Conservation (phyloP, 2,329 filamentous ascomycete species). For the Stachybotrys chartarum region DNA sequence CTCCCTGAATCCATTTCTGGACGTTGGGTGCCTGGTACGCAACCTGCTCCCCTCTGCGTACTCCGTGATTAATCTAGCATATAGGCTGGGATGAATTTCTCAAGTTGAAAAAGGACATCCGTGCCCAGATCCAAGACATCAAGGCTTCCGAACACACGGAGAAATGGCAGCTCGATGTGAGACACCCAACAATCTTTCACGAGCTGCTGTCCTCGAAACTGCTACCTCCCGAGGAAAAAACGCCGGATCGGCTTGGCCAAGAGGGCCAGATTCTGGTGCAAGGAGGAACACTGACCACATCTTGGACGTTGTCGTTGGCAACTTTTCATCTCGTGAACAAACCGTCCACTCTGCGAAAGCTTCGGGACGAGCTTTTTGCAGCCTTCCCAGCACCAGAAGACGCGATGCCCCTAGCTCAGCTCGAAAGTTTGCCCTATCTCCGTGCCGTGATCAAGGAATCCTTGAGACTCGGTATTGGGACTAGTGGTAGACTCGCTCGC, state of each 20-base stretch:
- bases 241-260: constrained; percentile 23
- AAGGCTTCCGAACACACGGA: constrained; percentile 23
- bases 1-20: constrained; percentile 27
- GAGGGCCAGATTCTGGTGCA: constrained; percentile 30
- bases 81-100: constrained; percentile 28
- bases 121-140: constrained; percentile 26
- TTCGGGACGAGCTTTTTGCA: constrained; percentile 27
- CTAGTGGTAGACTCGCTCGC: constrained; percentile 40
- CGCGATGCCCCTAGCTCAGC: constrained; percentile 15
- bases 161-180: constrained; percentile 23
- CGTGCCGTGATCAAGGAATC: constrained; percentile 44
- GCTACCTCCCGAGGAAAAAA: constrained; percentile 26
- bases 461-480: constrained; percentile 39
- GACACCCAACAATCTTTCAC: constrained; percentile 28
- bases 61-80: constrained; percentile 8
- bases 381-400: constrained; percentile 23
- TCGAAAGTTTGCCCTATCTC: constrained; percentile 35
- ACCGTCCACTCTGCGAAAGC: constrained; percentile 18
- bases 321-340: constrained; percentile 27
- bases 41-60: constrained; percentile 7
- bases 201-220: constrained; percentile 21
- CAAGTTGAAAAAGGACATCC: constrained; percentile 30
- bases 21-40: constrained; percentile 22
- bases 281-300: constrained; percentile 33
- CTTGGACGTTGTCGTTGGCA: constrained; percentile 24